Conservation (phyloP, 768 basidiomycete species). For the Phlebiopsis gigantea region DNA sequence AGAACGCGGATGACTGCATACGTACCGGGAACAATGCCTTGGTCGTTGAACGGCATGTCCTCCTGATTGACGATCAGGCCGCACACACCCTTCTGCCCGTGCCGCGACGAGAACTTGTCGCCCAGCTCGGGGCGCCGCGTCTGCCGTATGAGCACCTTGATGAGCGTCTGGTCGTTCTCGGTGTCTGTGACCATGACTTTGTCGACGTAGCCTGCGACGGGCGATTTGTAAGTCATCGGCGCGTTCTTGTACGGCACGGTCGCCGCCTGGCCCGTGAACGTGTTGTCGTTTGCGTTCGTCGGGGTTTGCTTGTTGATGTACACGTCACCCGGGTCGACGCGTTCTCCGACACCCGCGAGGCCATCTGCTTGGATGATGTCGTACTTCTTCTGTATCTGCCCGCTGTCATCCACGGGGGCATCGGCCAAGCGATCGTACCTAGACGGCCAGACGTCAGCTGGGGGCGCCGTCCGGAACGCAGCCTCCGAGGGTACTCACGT, state of each 20-base stretch:
- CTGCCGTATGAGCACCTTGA: slow-evolving; percentile 97
- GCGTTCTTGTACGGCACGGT: slow-evolving; percentile 87
- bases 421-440: slow-evolving; percentile 88
- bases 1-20: slow-evolving; percentile 11
- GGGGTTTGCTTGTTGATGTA: slow-evolving; percentile 98
- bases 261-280: slow-evolving; percentile 78
- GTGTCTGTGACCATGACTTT: slow-evolving; percentile 97
- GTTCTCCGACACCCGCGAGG: slow-evolving; percentile 90
- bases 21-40: slow-evolving; percentile 87
- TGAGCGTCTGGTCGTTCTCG: slow-evolving; percentile 91
- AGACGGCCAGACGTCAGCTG: neutral
- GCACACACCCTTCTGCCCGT: slow-evolving; percentile 99
- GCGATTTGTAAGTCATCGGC: slow-evolving; percentile 90
- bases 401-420: slow-evolving; percentile 81
- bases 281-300: slow-evolving; percentile 88
- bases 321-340: slow-evolving; percentile 88
- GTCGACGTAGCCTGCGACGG: slow-evolving; percentile 91
- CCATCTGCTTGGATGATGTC: slow-evolving; percentile 91
- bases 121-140: slow-evolving; percentile 95
- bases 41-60: slow-evolving; percentile 99
- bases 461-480: neutral
- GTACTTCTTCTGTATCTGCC: slow-evolving; percentile 75
- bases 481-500: slow-evolving; percentile 54
- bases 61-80: slow-evolving; percentile 98
- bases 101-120: slow-evolving; percentile 97